Evolutionary conservation across 169 alveolate genomes (phyloP).

Genomic region (Cyclospora cayetanensis): DNA sequence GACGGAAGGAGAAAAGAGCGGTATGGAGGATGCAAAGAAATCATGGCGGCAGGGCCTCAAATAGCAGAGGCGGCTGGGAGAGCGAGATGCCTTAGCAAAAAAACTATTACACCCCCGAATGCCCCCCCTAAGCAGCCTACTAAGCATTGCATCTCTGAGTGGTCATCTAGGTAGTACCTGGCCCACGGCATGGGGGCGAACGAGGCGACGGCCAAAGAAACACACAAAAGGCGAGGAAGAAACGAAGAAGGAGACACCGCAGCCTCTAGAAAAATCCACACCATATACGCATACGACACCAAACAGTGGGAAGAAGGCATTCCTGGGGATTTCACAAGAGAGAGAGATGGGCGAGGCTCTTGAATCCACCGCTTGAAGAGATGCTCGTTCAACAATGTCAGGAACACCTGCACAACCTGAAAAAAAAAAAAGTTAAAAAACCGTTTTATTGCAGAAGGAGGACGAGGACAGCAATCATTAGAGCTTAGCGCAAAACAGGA

Average conservation of each 20-base stretch:
- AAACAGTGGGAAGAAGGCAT: constrained; percentile 76
- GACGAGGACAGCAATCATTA: background rate
- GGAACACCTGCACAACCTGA: background rate
- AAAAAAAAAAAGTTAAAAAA: no score
- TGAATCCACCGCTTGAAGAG: constrained; percentile 61
- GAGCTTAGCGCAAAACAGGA: background rate
- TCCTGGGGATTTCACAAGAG: constrained; percentile 71
- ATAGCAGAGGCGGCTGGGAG: background rate
- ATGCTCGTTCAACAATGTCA: constrained; percentile 18
- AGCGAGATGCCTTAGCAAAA: background rate
- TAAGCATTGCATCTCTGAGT: constrained; percentile 68
- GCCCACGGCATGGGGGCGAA: constrained; percentile 73
- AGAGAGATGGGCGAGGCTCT: constrained; percentile 73
- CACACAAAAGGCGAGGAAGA: background rate
- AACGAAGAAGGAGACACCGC: background rate
- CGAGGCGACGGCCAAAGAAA: background rate
- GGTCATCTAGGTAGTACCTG: constrained; percentile 74
- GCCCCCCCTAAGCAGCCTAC: constrained; percentile 72
- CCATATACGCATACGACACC: constrained; percentile 67
- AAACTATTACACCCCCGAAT: background rate
- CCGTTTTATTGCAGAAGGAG: no score
- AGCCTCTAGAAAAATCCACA: constrained; percentile 66
- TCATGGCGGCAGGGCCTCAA: background rate
- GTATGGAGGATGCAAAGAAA: no score
- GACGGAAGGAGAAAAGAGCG: no score